These are phyloP conservation scores for Dendrocalamus sinicus DNA, from an alignment of 176 grass and related monocot genomes.

Conservation along the genomic window DNA sequence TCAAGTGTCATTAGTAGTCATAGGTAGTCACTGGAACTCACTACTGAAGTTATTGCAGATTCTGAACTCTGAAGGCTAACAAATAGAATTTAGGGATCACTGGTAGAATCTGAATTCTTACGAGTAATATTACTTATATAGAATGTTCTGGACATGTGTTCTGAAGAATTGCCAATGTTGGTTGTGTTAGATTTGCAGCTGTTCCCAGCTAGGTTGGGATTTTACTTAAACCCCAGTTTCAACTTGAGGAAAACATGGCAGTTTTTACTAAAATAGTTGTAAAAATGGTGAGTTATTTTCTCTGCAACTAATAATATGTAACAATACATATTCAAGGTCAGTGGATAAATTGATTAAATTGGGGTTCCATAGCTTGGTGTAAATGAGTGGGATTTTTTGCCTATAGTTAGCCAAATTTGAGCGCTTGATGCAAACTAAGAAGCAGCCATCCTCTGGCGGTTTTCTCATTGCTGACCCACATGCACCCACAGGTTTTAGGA, in stretches of 20 bases:
- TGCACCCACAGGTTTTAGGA: slow-evolving; percentile 1
- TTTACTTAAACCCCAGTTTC: not conserved
- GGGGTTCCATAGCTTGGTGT: slow-evolving; percentile 4
- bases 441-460: not conserved
- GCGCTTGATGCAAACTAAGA: not conserved
- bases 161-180: not conserved
- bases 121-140: not conserved
- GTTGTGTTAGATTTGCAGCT: not conserved
- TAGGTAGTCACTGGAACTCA: not conserved
- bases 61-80: slow-evolving; percentile 12
- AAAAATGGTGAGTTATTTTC: not conserved
- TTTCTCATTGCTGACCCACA: slow-evolving; percentile 30
- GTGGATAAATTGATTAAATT: slow-evolving; percentile 12
- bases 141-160: not conserved
- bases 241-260: not conserved
- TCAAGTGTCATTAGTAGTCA: not conserved
- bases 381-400: slow-evolving; percentile 12
- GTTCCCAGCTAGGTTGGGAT: not conserved
- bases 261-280: not conserved
- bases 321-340: not conserved
- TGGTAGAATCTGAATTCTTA: slow-evolving; percentile 3
- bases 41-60: not conserved
- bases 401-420: not conserved
- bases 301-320: not conserved
- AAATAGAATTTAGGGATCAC: not conserved